These are phyloP conservation scores for Diddensiella caesifluorescens DNA, from an alignment of 805 yeast species.

Conservation along the genomic window DNA sequence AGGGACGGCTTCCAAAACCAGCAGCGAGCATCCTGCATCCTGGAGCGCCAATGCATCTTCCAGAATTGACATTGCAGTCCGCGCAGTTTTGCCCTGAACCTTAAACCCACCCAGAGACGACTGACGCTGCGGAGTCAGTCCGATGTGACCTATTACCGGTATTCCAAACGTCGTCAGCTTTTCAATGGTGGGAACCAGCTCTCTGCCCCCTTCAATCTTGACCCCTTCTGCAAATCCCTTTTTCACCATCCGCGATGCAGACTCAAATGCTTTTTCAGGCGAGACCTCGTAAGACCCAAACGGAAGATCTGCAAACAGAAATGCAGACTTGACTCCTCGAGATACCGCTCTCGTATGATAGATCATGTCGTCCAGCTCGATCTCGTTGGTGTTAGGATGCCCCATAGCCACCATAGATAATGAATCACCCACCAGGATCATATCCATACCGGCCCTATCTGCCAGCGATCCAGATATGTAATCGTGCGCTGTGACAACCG, in stretches of 20 bases:
- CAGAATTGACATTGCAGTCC: constrained; percentile 50
- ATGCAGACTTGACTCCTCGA: constrained; percentile 61
- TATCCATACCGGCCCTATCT: constrained; percentile 59
- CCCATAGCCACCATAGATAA: constrained; percentile 90
- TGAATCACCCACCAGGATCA: constrained; percentile 83
- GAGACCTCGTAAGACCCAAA: constrained; percentile 78
- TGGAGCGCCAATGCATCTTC: constrained; percentile 68
- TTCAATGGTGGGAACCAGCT: constrained; percentile 48
- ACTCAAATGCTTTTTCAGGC: constrained; percentile 54
- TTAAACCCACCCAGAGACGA: constrained; percentile 79
- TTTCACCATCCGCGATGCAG: constrained; percentile 52
- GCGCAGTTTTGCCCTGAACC: constrained; percentile 64
- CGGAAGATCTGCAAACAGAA: constrained; percentile 80
- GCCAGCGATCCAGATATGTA: constrained; percentile 70
- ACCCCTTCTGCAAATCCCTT: constrained; percentile 59
- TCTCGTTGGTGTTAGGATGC: constrained; percentile 56
- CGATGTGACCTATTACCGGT: constrained; percentile 88
- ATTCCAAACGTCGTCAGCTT: constrained; percentile 64
- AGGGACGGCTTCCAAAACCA: constrained; percentile 86
- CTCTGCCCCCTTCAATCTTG: constrained; percentile 78
- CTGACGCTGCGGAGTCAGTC: constrained; percentile 84
- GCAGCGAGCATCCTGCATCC: constrained; percentile 66
- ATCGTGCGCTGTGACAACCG: constrained; percentile 85
- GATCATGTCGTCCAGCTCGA: constrained; percentile 70
- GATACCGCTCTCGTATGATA: constrained; percentile 71